A percentile compares a stretch with the other conserved stretches of the same genome.
phyloP scores from a whole-genome alignment of 176 grass and related monocot species.

The Aegilops tauschii region DNA sequence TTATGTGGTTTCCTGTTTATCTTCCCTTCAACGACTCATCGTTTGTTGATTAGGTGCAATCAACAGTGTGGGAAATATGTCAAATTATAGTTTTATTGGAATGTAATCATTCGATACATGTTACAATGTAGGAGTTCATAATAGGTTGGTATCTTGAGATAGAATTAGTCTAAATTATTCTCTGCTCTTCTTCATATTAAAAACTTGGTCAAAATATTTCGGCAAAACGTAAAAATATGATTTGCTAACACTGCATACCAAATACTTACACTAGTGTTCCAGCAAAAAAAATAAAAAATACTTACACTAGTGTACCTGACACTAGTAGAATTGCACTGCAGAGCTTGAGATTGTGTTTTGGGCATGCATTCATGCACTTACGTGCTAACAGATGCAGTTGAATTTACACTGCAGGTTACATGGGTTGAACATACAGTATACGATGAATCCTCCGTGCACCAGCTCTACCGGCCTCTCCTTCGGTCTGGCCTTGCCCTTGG shows the following conservation, averaged over 20 bases:
- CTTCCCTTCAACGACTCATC: not conserved
- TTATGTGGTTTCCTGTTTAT: not conserved
- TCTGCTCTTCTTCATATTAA: not conserved
- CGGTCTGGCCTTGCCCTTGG: constrained; percentile 73
- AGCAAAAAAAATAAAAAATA: too few species aligned
- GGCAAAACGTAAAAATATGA: not conserved
- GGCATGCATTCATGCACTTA: constrained; percentile 26
- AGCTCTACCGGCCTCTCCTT: constrained; percentile 66
- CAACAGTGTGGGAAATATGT: not conserved
- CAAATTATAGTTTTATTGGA: not conserved
- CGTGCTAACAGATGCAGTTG: constrained; percentile 50
- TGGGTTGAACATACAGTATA: constrained; percentile 98
- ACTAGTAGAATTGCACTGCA: not conserved
- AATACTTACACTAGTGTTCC: not conserved
- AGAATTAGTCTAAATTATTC: not conserved
- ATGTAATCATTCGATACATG: not conserved
- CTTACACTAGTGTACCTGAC: not conserved
- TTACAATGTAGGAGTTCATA: not conserved
- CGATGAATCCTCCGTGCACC: constrained; percentile 65
- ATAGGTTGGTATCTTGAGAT: constrained; percentile 10
- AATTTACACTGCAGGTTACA: constrained; percentile 61
- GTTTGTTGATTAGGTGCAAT: constrained; percentile 2
- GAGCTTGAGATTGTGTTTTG: not conserved
- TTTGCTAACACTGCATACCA: not conserved
- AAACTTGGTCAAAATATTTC: not conserved